Evolutionary conservation across 2,329 filamentous ascomycete species (phyloP), one percentile per base, ranked within the genome.

Genomic region (Microdochium nivale): DNA sequence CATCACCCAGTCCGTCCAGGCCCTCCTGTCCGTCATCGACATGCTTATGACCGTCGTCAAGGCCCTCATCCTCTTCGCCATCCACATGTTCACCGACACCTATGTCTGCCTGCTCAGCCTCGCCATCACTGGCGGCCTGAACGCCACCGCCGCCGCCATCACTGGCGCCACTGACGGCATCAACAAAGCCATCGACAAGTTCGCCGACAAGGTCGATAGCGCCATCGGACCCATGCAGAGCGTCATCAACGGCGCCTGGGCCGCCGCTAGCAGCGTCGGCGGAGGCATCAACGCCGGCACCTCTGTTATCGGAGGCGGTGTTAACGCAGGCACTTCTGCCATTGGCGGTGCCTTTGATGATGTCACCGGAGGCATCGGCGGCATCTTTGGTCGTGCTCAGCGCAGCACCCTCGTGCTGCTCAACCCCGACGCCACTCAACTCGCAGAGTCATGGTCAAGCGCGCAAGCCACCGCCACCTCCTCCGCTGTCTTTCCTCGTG

Each of bases 101-200:
- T 96, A 96, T 64, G 78, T 90, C 58, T 99, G 94, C 64, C 79
- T 99, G 50, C 88, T 95, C 64, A 88, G 88, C 27, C 81, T 95
- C 56, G 84, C 90, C 48, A 79, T 96, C 52, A 81, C 87, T 56
- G 90, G 90, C 55, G 88, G 84, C 60, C 74, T 96, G 49, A 83
- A 89, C 49, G 83, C 84, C 46, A 88, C 77, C 4, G 70, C 67
- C 14, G 59, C 64, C n/a, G 68, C 66, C 2, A 64, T 74, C 11
- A 61, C 70, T 47, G 67, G 64, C 32, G 66, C 65, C 21, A 71
- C 76, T 13, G 68, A 77, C 49, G 67, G 72, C 11, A 74, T 81
- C 53, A 74, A 80, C 58, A 68, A 75, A n/a, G 75, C 71, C 11
- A 77, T 80, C 44, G 65, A 62, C 35, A 60, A 54, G 23, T 60